These are phyloP conservation scores for Fusarium succisae DNA, from an alignment of 2,329 filamentous ascomycete genomes.

Conservation along the genomic window DNA sequence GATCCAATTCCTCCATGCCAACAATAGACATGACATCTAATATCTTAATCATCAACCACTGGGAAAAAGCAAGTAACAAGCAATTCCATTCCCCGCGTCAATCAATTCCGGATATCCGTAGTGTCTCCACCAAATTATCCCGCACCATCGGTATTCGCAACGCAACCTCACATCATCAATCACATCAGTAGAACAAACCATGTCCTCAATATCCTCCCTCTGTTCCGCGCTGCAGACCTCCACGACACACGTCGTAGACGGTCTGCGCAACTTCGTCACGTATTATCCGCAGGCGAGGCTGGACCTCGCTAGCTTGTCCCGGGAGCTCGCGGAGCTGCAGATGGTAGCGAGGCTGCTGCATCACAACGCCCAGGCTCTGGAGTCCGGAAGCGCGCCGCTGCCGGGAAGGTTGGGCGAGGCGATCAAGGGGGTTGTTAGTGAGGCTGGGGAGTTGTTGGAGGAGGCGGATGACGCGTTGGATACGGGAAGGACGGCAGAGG, in stretches of 20 bases:
- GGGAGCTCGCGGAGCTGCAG: slow-evolving; percentile 43
- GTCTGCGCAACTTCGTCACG: slow-evolving; percentile 38
- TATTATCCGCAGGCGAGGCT: slow-evolving; percentile 38
- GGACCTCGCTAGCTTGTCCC: slow-evolving; percentile 36
- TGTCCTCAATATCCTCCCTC: slow-evolving; percentile 28
- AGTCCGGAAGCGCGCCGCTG: slow-evolving; percentile 14
- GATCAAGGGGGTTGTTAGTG: slow-evolving; percentile 29
- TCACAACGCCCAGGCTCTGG: slow-evolving; percentile 36
- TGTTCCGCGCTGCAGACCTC: slow-evolving; percentile 36
- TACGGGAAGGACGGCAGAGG: slow-evolving; percentile 11
- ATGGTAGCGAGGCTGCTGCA: slow-evolving; percentile 39
- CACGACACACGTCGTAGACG: slow-evolving; percentile 27
- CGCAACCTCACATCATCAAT: slow-evolving; percentile 14
- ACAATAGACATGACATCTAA: neutral
- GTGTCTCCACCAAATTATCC: slow-evolving; percentile 28
- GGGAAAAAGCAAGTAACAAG: neutral
- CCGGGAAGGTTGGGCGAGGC: slow-evolving; percentile 23
- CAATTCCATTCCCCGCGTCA: neutral
- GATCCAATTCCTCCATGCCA: neutral
- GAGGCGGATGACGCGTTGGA: slow-evolving; percentile 38
- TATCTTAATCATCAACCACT: neutral
- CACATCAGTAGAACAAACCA: neutral
- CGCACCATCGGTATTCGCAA: neutral
- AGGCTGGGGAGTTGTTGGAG: slow-evolving; percentile 29
- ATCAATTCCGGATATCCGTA: slow-evolving; percentile 11